Base-by-base conservation (phyloP, 257 asterid genomes). In the Solanum appendiculatum region DNA sequence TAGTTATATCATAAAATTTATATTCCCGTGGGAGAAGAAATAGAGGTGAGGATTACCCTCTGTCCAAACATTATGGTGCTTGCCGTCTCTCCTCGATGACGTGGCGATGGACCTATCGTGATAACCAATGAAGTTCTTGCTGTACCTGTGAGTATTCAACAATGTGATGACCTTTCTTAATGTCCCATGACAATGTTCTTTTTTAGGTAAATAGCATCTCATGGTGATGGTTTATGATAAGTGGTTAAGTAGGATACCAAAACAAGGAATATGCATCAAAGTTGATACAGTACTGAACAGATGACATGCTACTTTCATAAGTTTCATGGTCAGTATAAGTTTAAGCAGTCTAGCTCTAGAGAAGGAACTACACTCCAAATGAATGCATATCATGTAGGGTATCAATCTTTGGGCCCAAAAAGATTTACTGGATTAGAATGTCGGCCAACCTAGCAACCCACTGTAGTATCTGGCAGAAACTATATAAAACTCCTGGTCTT, bases 1-100 rank as follows among this genome's bases (percentile, higher is more conserved):
- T 63, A 20, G 80, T 37, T 29, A 16, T 58, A 84, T 40, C 39
- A 66, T 84, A 40, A 18, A 25, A 84, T 39, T 5, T 1, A 42
- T 7, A 37, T 27, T 69, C 58, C 83, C n/a, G 36, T 58, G 46
- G 85, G 75, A 31, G 86, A 60, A 39, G 66, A 20, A 70, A 68
- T 73, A 68, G 77, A 87, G 82, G 56, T 42, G 27, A 69, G 86
- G 82, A 87, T 86, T 91, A 96, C 99, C 93, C 98, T 90, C 91
- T 96, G 98, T 86, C 99, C 99, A 90, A 96, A 94, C 94, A 89
- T 88, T 88, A 96, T 94, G 93, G 99, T 94, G 91, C 98, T 96
- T 84, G 94, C 89, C 86, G 99, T 94, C 92, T 96, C 99, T 90
- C 94, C 99, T 86, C 97, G 92, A 86, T 96, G 99, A 70, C 96